These are phyloP conservation scores for Pouteria campechiana DNA, from an alignment of 179 eudicot species.

Conservation along the genomic window DNA sequence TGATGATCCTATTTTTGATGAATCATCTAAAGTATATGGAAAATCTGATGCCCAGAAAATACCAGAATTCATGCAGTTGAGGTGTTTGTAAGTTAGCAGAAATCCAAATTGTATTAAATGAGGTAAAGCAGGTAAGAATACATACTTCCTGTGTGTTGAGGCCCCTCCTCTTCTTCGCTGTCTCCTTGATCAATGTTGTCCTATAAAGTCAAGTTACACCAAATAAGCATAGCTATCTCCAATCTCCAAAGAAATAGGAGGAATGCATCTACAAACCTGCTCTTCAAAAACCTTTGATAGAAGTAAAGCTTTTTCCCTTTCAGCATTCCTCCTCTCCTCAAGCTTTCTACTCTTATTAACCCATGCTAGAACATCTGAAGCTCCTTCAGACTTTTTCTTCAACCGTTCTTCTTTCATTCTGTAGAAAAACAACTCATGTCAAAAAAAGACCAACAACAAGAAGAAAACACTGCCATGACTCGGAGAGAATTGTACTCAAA, in stretches of 20 bases:
- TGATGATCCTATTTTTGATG: too few species aligned
- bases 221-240: not conserved
- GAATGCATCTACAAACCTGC: constrained; percentile 41
- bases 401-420: constrained; percentile 83
- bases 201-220: constrained; percentile 28
- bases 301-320: constrained; percentile 68
- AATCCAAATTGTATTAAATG: not conserved
- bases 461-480: not conserved
- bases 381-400: constrained; percentile 51
- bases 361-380: constrained; percentile 70
- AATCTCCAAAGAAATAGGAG: not conserved
- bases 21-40: too few species aligned
- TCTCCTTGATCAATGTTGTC: constrained; percentile 64
- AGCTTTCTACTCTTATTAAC: constrained; percentile 72
- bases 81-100: not conserved
- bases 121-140: not conserved
- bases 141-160: constrained; percentile 29
- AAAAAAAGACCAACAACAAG: not conserved
- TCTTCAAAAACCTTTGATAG: constrained; percentile 74
- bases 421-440: not conserved
- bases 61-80: too few species aligned
- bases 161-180: constrained; percentile 30
- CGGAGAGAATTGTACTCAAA: not conserved
- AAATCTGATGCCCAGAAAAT: too few species aligned
- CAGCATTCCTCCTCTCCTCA: constrained; percentile 57